A percentile compares a stretch with the other conserved stretches of the same genome.
Conservation (phyloP, 257 asterid species). For the Handroanthus guayacan region DNA sequence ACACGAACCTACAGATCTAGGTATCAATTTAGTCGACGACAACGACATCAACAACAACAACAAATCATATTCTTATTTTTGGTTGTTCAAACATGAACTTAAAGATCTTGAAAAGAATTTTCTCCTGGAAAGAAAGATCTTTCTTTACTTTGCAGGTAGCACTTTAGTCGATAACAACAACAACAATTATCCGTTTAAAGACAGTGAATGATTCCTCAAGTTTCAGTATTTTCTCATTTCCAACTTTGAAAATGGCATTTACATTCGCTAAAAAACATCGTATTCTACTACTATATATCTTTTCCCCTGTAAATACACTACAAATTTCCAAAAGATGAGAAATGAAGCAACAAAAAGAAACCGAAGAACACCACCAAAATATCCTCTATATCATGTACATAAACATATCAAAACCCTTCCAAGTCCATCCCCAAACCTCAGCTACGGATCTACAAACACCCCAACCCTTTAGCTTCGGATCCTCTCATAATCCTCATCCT, state of each 20-base stretch:
- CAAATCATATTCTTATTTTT: too few relatives aligned
- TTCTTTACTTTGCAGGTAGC: too few relatives aligned
- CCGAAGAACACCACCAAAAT: neutral
- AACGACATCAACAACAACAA: too few relatives aligned
- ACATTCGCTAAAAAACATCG: neutral
- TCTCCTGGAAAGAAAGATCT: too few relatives aligned
- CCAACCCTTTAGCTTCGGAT: constrained; percentile 77
- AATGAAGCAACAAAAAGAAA: neutral
- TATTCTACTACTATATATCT: neutral
- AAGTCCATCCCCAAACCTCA: neutral
- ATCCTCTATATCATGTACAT: constrained; percentile 39
- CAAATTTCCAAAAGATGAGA: constrained; percentile 10
- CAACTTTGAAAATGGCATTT: neutral
- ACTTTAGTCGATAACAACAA: neutral
- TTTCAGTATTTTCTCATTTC: neutral
- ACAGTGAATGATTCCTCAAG: neutral
- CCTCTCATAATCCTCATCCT: constrained; percentile 81
- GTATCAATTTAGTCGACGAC: too few relatives aligned
- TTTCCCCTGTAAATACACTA: constrained; percentile 24
- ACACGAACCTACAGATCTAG: too few relatives aligned
- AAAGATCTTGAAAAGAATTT: too few relatives aligned
- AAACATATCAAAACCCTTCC: constrained; percentile 6
- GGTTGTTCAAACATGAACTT: too few relatives aligned
- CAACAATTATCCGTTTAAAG: neutral
- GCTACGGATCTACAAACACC: constrained; percentile 30